phyloP scores from a whole-genome alignment of 2,329 filamentous ascomycete species.

The Coniosporium tulheliwenetii region DNA sequence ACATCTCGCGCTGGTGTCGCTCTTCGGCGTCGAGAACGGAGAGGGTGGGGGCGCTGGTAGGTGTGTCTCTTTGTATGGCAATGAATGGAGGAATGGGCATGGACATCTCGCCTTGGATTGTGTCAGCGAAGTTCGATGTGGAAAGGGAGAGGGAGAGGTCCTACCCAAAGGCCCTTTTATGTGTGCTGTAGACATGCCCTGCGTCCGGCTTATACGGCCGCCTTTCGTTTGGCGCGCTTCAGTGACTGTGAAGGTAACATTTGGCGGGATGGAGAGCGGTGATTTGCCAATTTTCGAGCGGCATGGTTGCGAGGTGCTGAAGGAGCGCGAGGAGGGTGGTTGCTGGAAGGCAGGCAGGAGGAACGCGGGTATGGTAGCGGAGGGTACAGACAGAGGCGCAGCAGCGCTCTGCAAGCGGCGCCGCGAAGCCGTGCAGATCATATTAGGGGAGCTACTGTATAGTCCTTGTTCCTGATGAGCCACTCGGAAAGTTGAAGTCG shows the following conservation, averaged over 20 bases:
- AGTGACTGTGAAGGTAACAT: constrained; percentile 58
- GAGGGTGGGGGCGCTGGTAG: constrained; percentile 47
- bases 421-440: constrained; percentile 50
- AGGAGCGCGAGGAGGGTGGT: constrained; percentile 32
- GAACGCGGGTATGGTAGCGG: constrained; percentile 50
- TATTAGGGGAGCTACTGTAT: constrained; percentile 13
- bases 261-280: constrained; percentile 64
- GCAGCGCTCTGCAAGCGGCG: constrained; percentile 44
- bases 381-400: constrained; percentile 23
- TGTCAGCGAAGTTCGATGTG: too few species aligned
- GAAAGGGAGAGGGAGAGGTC: constrained; percentile 7
- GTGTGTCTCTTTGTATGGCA: constrained; percentile 50
- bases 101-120: constrained; percentile 45
- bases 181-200: constrained; percentile 51
- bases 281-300: constrained; percentile 76
- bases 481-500: too few species aligned
- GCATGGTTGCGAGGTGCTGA: constrained; percentile 53
- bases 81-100: constrained; percentile 71
- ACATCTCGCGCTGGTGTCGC: constrained; percentile 81
- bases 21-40: constrained; percentile 51
- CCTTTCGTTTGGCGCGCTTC: constrained; percentile 44
- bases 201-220: constrained; percentile 43
- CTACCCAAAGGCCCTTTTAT: constrained; percentile 69
- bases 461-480: too few species aligned
- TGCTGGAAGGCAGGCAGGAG: constrained; percentile 55